Conservation (phyloP, 2,329 filamentous ascomycete genomes). For the Penicillium sp. region DNA sequence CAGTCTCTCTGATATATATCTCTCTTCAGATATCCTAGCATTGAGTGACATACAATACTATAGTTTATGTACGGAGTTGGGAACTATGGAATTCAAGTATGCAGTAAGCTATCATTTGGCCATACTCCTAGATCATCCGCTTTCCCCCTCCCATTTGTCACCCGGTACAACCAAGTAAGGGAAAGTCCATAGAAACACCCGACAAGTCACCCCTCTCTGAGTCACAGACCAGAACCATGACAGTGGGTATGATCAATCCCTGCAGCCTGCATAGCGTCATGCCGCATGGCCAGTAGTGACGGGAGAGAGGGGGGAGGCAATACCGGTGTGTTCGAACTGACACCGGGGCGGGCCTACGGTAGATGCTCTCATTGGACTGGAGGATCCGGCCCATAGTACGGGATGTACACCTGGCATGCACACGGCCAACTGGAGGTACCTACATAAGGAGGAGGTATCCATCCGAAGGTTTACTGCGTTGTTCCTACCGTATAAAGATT, state of each 20-base stretch:
- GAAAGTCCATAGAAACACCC: conserved; percentile 14
- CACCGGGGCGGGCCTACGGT: conserved; percentile 1
- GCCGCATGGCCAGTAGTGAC: conserved; percentile 14
- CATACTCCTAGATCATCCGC: background rate
- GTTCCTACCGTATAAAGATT: background rate
- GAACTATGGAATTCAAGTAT: background rate
- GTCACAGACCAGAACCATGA: conserved; percentile 12
- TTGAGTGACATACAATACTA: background rate
- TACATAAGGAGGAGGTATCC: background rate
- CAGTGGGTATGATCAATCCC: conserved; percentile 10
- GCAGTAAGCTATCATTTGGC: background rate
- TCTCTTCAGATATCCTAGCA: background rate
- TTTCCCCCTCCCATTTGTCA: conserved; percentile 9
- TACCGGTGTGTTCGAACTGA: conserved; percentile 9
- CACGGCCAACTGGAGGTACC: background rate
- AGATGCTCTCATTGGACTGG: conserved; percentile 10
- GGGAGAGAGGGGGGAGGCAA: conserved; percentile 10
- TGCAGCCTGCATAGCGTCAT: conserved; percentile 26
- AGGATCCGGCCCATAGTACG: background rate
- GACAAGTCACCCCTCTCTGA: conserved; percentile 16
- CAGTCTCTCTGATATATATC: background rate
- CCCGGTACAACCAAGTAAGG: conserved; percentile 28
- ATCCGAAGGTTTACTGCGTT: background rate
- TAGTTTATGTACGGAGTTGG: background rate
- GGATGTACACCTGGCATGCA: background rate